These are phyloP conservation scores for Schizochytrium sp. DNA, from an alignment of 108 stramenopile species.

Conservation along the genomic window DNA sequence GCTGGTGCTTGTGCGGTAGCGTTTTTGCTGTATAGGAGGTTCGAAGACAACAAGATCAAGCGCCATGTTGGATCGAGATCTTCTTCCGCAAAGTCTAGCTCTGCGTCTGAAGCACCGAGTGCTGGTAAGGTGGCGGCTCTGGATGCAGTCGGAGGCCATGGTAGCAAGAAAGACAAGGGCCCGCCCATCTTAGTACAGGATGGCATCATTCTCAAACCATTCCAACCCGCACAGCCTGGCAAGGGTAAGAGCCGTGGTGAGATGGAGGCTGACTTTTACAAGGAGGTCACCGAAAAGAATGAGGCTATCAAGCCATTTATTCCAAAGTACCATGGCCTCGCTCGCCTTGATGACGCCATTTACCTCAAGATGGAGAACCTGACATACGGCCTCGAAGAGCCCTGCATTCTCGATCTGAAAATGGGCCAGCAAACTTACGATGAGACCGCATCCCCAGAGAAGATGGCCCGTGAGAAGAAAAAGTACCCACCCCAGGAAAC, in stretches of 20 bases:
- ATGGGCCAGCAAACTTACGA: conserved; percentile 60
- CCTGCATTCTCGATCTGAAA: conserved; percentile 59
- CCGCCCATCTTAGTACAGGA: conserved; percentile 17
- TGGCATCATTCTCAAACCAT: conserved; percentile 37
- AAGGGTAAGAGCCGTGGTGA: conserved; percentile 61
- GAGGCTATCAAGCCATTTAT: background rate
- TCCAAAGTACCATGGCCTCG: background rate
- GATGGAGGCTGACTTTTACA: conserved; percentile 54
- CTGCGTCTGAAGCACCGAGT: no score
- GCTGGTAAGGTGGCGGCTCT: background rate
- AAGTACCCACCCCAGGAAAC: conserved; percentile 59
- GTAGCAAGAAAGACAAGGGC: conserved; percentile 54
- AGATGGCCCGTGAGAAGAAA: conserved; percentile 43
- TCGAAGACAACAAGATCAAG: background rate
- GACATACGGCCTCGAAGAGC: background rate
- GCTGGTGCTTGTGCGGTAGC: background rate
- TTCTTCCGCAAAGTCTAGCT: no score
- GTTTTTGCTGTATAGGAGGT: background rate
- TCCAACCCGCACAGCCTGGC: conserved; percentile 57
- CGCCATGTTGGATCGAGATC: background rate
- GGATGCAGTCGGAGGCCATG: conserved; percentile 48
- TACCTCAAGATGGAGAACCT: conserved; percentile 59
- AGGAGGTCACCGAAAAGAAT: background rate
- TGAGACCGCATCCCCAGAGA: conserved; percentile 28
- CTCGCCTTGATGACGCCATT: background rate